Evolutionary conservation across 345 rosid genomes (phyloP).

Genomic region (Rubroshorea leprosula): DNA sequence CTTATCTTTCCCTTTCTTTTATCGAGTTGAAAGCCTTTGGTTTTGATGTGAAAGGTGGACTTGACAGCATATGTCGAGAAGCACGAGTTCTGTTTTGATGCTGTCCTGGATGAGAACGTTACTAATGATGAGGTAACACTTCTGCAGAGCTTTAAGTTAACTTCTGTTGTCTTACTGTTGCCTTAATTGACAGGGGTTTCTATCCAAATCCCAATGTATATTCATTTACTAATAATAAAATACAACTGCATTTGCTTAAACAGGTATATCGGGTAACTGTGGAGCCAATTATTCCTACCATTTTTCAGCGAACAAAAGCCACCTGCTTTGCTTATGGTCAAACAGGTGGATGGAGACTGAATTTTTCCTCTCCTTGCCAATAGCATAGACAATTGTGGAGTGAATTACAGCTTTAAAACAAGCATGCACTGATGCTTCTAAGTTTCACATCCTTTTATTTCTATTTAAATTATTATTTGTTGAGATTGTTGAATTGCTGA

Average conservation of each 20-base stretch:
- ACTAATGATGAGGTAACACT: conserved; percentile 81
- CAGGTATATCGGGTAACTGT: conserved; percentile 89
- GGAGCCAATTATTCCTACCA: conserved; percentile 87
- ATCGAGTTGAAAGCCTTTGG: conserved; percentile 10
- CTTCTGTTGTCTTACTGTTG: neutral
- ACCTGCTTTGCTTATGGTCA: conserved; percentile 99
- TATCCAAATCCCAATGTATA: conserved; percentile 2
- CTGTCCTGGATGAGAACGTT: conserved; percentile 80
- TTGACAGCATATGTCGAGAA: conserved; percentile 97
- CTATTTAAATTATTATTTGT: neutral
- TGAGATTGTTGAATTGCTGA: neutral
- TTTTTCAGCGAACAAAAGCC: conserved; percentile 93
- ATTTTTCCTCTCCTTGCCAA: neutral
- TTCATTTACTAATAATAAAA: conserved; percentile 10
- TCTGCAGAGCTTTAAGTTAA: conserved; percentile 4
- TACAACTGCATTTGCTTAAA: conserved; percentile 17
- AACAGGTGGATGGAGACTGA: conserved; percentile 55
- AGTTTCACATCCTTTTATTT: conserved; percentile 1
- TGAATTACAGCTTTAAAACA: neutral
- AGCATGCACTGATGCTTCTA: neutral
- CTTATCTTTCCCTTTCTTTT: conserved; percentile 1
- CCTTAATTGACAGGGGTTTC: neutral
- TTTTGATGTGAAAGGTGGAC: conserved; percentile 74
- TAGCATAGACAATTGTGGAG: neutral
- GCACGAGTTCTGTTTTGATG: conserved; percentile 99